These are phyloP conservation scores for Termitomyces sp. DNA, from an alignment of 768 basidiomycete genomes.

Conservation along the genomic window DNA sequence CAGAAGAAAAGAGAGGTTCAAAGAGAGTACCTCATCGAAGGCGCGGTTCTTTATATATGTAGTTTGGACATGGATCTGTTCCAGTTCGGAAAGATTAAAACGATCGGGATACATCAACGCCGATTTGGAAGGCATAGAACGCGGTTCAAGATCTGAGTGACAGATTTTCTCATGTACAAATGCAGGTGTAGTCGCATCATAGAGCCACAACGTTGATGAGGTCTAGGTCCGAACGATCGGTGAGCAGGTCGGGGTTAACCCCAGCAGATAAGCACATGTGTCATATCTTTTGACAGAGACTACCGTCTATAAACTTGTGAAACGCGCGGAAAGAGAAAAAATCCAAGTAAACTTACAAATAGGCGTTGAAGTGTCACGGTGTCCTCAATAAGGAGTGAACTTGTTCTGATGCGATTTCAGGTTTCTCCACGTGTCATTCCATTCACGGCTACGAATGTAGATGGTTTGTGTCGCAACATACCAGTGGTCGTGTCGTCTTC, in stretches of 20 bases:
- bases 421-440: slow-evolving; percentile 4
- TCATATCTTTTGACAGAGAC: neutral
- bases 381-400: neutral
- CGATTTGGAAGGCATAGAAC: slow-evolving; percentile 9
- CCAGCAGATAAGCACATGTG: neutral
- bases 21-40: neutral
- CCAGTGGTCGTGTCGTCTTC: no score
- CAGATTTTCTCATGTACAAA: slow-evolving; percentile 7
- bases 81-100: slow-evolving; percentile 14
- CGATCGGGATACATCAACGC: slow-evolving; percentile 14
- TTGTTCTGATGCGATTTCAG: slow-evolving; percentile 5
- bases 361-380: slow-evolving; percentile 6
- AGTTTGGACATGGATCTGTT: slow-evolving; percentile 7
- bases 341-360: neutral
- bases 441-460: neutral
- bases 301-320: slow-evolving; percentile 1
- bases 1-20: neutral
- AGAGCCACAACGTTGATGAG: neutral
- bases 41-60: slow-evolving; percentile 9
- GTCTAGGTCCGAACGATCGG: neutral
- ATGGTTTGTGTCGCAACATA: neutral
- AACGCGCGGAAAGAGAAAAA: neutral
- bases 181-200: neutral
- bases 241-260: neutral
- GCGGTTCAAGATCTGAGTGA: slow-evolving; percentile 9